phyloP scores from a whole-genome alignment of 2,329 filamentous ascomycete species.

The Amauroascus niger region DNA sequence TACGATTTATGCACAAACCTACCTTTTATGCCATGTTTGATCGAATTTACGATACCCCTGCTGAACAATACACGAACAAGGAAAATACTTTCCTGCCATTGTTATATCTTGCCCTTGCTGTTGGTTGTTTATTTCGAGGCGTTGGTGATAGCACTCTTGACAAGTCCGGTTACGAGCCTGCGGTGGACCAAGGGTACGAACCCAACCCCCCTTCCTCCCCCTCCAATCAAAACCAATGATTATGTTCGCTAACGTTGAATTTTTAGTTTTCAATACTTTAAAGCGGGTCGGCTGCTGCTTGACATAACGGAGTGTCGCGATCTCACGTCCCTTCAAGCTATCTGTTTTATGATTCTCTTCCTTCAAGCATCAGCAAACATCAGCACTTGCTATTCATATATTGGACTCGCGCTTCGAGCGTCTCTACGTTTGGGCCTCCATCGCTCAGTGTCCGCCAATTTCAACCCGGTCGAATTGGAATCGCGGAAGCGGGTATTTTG shows the following conservation, averaged over 20 bases:
- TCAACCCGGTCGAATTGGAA: slow-evolving; percentile 63
- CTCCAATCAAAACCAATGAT: not conserved
- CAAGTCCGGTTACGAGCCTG: slow-evolving; percentile 39
- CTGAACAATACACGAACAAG: slow-evolving; percentile 52
- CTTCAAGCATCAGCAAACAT: slow-evolving; percentile 70
- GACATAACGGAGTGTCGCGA: slow-evolving; percentile 58
- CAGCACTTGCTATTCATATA: slow-evolving; percentile 68
- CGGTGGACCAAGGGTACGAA: slow-evolving; percentile 48
- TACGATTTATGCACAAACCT: slow-evolving; percentile 70
- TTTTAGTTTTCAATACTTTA: slow-evolving; percentile 62
- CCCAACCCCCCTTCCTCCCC: not conserved
- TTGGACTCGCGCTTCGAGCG: slow-evolving; percentile 66
- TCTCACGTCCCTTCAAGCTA: slow-evolving; percentile 61
- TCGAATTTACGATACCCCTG: slow-evolving; percentile 61
- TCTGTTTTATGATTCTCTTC: slow-evolving; percentile 73
- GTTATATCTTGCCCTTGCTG: slow-evolving; percentile 58
- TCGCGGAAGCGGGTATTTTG: slow-evolving; percentile 57
- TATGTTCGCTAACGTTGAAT: slow-evolving; percentile 12
- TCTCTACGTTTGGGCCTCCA: slow-evolving; percentile 71
- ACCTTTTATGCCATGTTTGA: slow-evolving; percentile 71
- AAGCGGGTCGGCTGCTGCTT: slow-evolving; percentile 55
- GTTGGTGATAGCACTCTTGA: slow-evolving; percentile 44
- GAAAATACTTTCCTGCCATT: slow-evolving; percentile 62
- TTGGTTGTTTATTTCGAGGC: slow-evolving; percentile 63
- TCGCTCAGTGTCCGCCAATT: slow-evolving; percentile 57